These are phyloP conservation scores for Pyrenophora seminiperda DNA, from an alignment of 2,329 filamentous ascomycete genomes.

Conservation along the genomic window DNA sequence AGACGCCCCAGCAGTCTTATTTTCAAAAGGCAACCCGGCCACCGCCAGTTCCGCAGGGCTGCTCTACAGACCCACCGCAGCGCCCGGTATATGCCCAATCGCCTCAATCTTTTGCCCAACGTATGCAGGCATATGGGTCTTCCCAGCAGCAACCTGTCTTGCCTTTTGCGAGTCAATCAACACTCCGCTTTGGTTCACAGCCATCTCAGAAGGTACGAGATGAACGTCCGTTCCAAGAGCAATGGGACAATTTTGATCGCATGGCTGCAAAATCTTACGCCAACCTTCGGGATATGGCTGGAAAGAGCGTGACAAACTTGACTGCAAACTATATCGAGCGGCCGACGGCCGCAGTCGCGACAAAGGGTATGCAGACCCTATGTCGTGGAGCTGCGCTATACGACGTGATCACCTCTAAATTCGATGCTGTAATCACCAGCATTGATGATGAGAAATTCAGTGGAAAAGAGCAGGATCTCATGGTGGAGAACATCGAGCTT, in stretches of 20 bases:
- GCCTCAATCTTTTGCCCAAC: slow-evolving; percentile 24
- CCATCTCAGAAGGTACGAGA: slow-evolving; percentile 25
- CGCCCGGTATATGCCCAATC: slow-evolving; percentile 29
- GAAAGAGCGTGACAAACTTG: slow-evolving; percentile 32
- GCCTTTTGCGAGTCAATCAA: slow-evolving; percentile 28
- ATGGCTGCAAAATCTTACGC: slow-evolving; percentile 38
- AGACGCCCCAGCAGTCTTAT: slow-evolving; percentile 13
- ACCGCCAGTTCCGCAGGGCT: slow-evolving; percentile 13
- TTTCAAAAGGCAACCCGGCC: slow-evolving; percentile 7
- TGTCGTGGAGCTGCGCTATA: slow-evolving; percentile 54
- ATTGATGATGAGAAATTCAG: slow-evolving; percentile 69
- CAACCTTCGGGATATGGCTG: slow-evolving; percentile 36
- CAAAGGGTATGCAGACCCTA: slow-evolving; percentile 46
- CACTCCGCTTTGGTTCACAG: slow-evolving; percentile 26
- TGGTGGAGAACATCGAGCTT: slow-evolving; percentile 29
- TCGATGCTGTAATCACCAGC: slow-evolving; percentile 71
- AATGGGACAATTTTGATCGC: slow-evolving; percentile 38
- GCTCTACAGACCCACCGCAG: slow-evolving; percentile 22
- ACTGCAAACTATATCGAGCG: slow-evolving; percentile 39
- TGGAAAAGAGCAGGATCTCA: slow-evolving; percentile 60
- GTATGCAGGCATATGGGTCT: slow-evolving; percentile 21
- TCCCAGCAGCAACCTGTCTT: slow-evolving; percentile 22
- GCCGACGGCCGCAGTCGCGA: slow-evolving; percentile 35
- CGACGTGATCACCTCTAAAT: slow-evolving; percentile 65
- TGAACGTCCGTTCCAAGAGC: slow-evolving; percentile 30